Evolutionary conservation across 768 basidiomycete genomes (phyloP).

Genomic region (Trametes maxima): DNA sequence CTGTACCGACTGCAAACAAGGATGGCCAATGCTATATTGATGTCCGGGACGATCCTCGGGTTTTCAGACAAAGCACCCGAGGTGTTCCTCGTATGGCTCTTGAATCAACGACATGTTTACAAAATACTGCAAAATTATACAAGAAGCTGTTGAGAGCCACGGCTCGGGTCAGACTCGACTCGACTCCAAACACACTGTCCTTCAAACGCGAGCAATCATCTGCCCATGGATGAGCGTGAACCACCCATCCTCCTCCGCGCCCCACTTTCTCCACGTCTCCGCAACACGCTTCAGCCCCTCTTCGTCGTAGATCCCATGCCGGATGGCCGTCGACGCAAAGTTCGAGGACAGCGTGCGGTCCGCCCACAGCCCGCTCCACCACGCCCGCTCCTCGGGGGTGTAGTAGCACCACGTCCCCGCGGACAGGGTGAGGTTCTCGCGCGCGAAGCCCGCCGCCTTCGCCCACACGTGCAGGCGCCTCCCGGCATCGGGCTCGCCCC

Average conservation of each 20-base stretch:
- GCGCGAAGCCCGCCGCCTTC: conserved; percentile 38
- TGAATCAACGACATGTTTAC: no score
- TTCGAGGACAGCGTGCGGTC: conserved; percentile 39
- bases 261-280: conserved; percentile 21
- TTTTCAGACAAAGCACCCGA: no score
- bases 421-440: conserved; percentile 32
- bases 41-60: no score
- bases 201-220: conserved; percentile 13
- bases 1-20: no score
- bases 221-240: conserved; percentile 22
- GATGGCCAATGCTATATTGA: no score
- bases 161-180: no score
- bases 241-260: conserved; percentile 25
- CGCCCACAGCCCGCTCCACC: conserved; percentile 44
- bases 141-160: no score
- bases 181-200: no score
- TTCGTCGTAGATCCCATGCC: conserved; percentile 20
- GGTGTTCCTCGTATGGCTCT: no score
- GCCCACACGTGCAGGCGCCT: conserved; percentile 42
- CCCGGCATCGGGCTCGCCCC: conserved; percentile 44
- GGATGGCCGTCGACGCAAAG: conserved; percentile 36
- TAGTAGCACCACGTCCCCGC: conserved; percentile 42
- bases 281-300: conserved; percentile 16
- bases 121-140: no score
- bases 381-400: conserved; percentile 39